Evolutionary conservation across 495 filamentous ascomycete species (phyloP).

Genomic region (Lasiosphaeris hirsuta): DNA sequence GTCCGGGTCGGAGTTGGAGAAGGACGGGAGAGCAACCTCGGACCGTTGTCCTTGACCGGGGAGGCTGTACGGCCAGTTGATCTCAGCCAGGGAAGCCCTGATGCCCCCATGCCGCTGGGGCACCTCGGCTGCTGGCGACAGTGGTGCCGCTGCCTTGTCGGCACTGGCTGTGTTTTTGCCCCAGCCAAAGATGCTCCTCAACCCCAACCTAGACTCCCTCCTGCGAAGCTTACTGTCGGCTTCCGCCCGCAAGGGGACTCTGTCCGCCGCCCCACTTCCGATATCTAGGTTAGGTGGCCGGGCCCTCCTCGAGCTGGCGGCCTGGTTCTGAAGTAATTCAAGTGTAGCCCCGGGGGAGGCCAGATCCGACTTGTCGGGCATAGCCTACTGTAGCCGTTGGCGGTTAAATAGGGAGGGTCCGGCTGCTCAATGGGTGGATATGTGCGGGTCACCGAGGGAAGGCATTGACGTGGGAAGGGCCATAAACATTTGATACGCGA

Average conservation of each 20-base stretch:
- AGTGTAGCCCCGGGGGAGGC: constrained; percentile 22
- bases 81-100: constrained; percentile 42
- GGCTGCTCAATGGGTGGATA: constrained; percentile 12
- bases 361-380: constrained; percentile 19
- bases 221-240: constrained; percentile 28
- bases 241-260: constrained; percentile 26
- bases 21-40: constrained; percentile 33
- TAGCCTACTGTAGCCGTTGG: constrained; percentile 9
- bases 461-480: constrained; percentile 7
- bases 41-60: constrained; percentile 34
- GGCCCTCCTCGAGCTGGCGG: constrained; percentile 16
- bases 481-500: neutral
- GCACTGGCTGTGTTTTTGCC: constrained; percentile 27
- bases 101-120: constrained; percentile 32
- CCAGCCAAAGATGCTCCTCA: constrained; percentile 47
- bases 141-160: constrained; percentile 19
- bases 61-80: constrained; percentile 41
- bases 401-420: constrained; percentile 14
- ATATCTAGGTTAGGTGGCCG: constrained; percentile 23
- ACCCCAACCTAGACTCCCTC: constrained; percentile 48
- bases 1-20: constrained; percentile 14
- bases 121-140: constrained; percentile 12
- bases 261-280: constrained; percentile 14
- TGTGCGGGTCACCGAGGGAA: constrained; percentile 5
- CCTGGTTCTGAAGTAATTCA: constrained; percentile 20